Evolutionary conservation across 768 basidiomycete genomes (phyloP).

Genomic region (Pisolithus microcarpus): DNA sequence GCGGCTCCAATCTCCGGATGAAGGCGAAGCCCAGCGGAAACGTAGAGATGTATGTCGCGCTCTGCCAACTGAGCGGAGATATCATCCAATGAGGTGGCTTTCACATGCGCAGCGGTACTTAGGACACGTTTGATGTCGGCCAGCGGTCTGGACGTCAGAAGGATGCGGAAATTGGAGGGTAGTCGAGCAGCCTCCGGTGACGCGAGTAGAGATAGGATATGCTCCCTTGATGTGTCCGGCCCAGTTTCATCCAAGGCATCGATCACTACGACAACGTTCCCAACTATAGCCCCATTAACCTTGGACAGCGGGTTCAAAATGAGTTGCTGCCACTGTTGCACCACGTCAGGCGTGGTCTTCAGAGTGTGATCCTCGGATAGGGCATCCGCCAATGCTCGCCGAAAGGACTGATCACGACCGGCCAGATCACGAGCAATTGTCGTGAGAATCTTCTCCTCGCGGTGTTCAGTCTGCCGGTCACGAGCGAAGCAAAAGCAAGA

Average conservation of each 20-base stretch:
- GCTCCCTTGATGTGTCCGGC: background rate
- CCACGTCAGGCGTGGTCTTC: background rate
- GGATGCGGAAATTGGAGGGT: too few species aligned
- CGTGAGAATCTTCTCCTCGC: slow-evolving; percentile 3
- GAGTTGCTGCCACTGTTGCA: slow-evolving; percentile 11
- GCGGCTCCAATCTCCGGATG: too few species aligned
- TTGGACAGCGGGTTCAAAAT: slow-evolving; percentile 9
- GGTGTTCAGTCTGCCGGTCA: background rate
- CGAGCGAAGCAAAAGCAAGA: slow-evolving; percentile 12
- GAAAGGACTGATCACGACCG: slow-evolving; percentile 4
- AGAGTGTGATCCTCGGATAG: background rate
- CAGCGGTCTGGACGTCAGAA: slow-evolving; percentile 7
- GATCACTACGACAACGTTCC: slow-evolving; percentile 21
- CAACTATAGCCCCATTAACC: slow-evolving; percentile 1
- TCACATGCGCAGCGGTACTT: background rate
- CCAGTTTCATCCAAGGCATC: slow-evolving; percentile 19
- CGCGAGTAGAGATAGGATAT: slow-evolving; percentile 8
- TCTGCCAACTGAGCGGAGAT: background rate
- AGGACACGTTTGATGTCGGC: background rate
- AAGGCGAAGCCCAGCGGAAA: background rate
- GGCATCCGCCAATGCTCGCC: background rate
- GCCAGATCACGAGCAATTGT: slow-evolving; percentile 11
- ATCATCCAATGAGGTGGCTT: background rate
- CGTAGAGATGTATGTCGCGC: background rate
- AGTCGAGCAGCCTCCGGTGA: background rate